Conservation (phyloP, 2,329 filamentous ascomycete genomes). For the Orbilia javanica region DNA sequence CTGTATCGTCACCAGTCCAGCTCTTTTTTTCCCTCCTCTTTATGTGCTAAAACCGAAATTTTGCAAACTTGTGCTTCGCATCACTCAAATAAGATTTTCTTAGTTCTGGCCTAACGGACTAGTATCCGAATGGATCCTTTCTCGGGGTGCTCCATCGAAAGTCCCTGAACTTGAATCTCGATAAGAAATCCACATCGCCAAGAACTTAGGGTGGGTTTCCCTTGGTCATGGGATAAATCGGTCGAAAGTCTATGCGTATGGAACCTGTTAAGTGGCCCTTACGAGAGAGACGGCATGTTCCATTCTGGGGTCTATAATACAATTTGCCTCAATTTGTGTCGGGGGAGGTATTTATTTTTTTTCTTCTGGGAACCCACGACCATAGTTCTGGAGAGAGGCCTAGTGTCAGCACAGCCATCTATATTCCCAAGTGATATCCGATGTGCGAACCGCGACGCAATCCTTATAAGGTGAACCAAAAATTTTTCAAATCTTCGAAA, state of each 20-base stretch:
- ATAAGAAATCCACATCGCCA: conserved; percentile 53
- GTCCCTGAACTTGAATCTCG: conserved; percentile 33
- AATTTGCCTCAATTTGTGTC: conserved; percentile 39
- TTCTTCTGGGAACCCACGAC: conserved; percentile 10
- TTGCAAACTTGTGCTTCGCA: conserved; percentile 19
- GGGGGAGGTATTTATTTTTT: conserved; percentile 17
- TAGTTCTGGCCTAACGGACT: conserved; percentile 6
- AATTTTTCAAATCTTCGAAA: conserved; percentile 27
- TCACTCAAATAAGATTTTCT: conserved; percentile 14
- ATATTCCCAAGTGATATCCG: conserved; percentile 41
- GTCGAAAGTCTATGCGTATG: conserved; percentile 2
- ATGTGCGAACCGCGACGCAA: conserved; percentile 58
- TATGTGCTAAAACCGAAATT: conserved; percentile 1
- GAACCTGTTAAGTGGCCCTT: conserved; percentile 20
- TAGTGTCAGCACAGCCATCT: conserved; percentile 43
- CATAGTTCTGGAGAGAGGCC: conserved; percentile 19
- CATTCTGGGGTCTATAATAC: conserved; percentile 18
- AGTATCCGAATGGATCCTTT: conserved; percentile 30
- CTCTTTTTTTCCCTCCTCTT: neutral
- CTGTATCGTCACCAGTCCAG: conserved; percentile 32
- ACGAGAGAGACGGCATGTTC: conserved; percentile 39
- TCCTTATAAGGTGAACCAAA: conserved; percentile 56
- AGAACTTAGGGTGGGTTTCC: conserved; percentile 49
- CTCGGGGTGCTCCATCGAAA: conserved; percentile 13
- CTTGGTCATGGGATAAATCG: conserved; percentile 58